These are phyloP conservation scores for Cryphonectria naterciae DNA, from an alignment of 2,329 filamentous ascomycete genomes.

Conservation along the genomic window DNA sequence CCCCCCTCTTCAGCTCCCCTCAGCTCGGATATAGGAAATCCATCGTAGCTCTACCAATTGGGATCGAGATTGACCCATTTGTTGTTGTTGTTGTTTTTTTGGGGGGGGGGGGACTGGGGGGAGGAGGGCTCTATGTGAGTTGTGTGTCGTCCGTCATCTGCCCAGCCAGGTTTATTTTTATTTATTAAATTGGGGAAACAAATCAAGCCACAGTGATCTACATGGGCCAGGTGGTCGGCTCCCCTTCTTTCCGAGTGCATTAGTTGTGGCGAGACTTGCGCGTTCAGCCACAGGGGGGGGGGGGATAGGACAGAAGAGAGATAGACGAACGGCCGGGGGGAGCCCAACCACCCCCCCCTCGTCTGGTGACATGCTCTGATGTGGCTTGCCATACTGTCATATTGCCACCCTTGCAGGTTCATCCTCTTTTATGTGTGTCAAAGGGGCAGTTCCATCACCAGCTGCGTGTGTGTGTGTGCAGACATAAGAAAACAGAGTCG, in stretches of 20 bases:
- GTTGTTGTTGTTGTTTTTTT: neutral
- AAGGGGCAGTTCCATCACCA: neutral
- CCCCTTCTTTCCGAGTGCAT: neutral
- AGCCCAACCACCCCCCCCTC: too few species aligned
- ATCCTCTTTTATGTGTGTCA: neutral
- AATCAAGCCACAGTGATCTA: slow-evolving; percentile 12
- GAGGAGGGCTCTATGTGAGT: neutral
- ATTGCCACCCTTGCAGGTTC: neutral
- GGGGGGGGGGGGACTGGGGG: too few species aligned
- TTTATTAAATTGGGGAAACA: too few species aligned
- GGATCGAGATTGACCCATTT: neutral
- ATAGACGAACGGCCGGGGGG: neutral
- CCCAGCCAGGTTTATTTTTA: neutral
- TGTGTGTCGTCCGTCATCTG: neutral
- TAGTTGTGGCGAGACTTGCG: slow-evolving; percentile 20
- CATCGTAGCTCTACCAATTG: slow-evolving; percentile 4
- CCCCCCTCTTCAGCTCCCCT: too few species aligned
- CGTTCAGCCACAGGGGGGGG: slow-evolving; percentile 4
- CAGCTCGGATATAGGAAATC: neutral
- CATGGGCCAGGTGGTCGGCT: too few species aligned
- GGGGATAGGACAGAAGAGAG: neutral
- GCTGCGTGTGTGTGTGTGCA: neutral
- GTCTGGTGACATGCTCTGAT: neutral
- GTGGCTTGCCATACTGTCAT: neutral
- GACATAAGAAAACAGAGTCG: neutral